These are phyloP conservation scores for Myriosclerotinia duriaeana DNA, from an alignment of 2,329 filamentous ascomycete species.

Conservation along the genomic window DNA sequence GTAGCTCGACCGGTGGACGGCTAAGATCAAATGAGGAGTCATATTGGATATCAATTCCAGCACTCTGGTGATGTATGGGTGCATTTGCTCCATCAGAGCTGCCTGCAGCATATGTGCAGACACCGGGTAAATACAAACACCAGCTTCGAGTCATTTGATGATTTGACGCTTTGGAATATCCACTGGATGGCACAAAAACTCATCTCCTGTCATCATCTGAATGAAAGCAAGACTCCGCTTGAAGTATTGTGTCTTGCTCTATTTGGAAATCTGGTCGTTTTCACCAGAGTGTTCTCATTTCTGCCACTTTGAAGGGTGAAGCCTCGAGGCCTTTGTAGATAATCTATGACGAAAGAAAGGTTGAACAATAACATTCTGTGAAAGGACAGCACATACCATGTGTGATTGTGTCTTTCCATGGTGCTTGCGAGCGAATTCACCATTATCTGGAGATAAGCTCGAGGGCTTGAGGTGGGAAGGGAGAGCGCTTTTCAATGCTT, in stretches of 20 bases:
- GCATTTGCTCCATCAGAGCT: slow-evolving; percentile 10
- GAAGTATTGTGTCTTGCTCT: not conserved
- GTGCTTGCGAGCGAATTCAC: slow-evolving; percentile 61
- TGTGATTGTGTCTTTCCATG: slow-evolving; percentile 84
- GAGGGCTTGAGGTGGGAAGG: slow-evolving; percentile 73
- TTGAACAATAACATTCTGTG: not conserved
- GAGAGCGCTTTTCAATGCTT: slow-evolving; percentile 70
- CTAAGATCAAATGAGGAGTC: slow-evolving; percentile 7
- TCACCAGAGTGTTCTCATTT: not conserved
- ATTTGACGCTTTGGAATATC: not conserved
- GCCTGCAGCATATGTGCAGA: slow-evolving; percentile 28
- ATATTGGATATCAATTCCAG: not conserved
- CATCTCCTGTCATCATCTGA: not conserved
- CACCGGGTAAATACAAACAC: slow-evolving; percentile 30
- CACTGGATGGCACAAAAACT: slow-evolving; percentile 9
- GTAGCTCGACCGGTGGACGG: not conserved
- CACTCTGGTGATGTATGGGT: slow-evolving; percentile 21
- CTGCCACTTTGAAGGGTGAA: not conserved
- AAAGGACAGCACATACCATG: slow-evolving; percentile 62
- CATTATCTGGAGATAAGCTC: slow-evolving; percentile 42
- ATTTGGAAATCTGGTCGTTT: not conserved
- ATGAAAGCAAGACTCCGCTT: not conserved
- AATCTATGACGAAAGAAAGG: not conserved
- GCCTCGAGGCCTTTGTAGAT: not conserved
- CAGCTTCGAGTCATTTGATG: slow-evolving; percentile 9